Evolutionary conservation across 1,284 basidiomycete species (phyloP).

Genomic region (Coniferiporia weirii): DNA sequence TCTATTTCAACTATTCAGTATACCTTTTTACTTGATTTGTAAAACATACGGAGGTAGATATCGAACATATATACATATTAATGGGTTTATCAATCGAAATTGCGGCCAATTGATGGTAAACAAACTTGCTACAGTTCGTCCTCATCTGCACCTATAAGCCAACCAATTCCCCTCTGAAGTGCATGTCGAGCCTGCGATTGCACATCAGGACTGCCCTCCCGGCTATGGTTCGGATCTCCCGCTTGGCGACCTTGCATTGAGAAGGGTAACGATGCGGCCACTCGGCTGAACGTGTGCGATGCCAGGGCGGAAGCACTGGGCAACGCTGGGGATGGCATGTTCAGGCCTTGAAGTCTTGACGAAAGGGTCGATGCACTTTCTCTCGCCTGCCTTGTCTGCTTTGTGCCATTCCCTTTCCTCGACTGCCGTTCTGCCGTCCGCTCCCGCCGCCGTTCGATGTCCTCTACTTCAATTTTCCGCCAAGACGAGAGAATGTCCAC

Average conservation of each 20-base stretch:
- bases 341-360: constrained; percentile 50
- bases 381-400: constrained; percentile 7
- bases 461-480: constrained; percentile 62
- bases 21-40: not conserved
- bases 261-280: constrained; percentile 77
- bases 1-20: not conserved
- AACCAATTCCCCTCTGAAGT: constrained; percentile 78
- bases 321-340: constrained; percentile 59
- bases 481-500: constrained; percentile 70
- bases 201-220: constrained; percentile 50
- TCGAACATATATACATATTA: not conserved
- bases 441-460: constrained; percentile 46
- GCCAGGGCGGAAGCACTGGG: constrained; percentile 65
- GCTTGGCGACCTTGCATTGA: constrained; percentile 44
- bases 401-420: constrained; percentile 23
- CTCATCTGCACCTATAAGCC: constrained; percentile 80
- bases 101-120: not conserved
- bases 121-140: constrained; percentile 22
- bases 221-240: constrained; percentile 36
- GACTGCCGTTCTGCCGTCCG: constrained; percentile 29
- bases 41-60: not conserved
- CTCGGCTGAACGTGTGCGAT: constrained; percentile 64
- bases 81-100: not conserved
- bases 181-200: constrained; percentile 67
- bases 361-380: constrained; percentile 42